Evolutionary conservation across 495 filamentous ascomycete genomes (phyloP), one percentile per base, ranked within the genome.

Genomic region (Chaetomium fimeti): DNA sequence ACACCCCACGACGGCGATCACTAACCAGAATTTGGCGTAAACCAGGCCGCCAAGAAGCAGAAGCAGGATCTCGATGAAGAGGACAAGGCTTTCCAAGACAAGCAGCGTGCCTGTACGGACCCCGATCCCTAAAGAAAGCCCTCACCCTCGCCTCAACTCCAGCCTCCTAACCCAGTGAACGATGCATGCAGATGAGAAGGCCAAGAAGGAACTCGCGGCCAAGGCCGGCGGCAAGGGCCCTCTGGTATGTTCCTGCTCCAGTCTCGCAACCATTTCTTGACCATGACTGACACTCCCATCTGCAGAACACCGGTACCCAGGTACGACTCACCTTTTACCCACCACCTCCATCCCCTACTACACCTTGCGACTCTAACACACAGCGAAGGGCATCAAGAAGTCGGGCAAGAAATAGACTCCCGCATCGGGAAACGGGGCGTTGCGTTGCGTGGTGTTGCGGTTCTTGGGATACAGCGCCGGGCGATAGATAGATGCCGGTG

Each of bases 351-450:
- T 20, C 5, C 38, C 54, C 18, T 24, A 3, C 25, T 20, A 36
- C 6, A 0, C 6, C 12, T 25, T 8, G 22, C 28, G 24, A 28
- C 11, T 9, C 58, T n/a, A 42, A 27, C 49, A 28, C 9, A 15
- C 20, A 51, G 60, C 15, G 1, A 40, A 72, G 79, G 90, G 90
- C 56, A 94, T 94, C 80, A 94, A 93, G 87, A 93, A 91, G 82
- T 91, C 88, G 36, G 90, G 90, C 73, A 93, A 94, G 88, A 92
- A 92, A 83, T 91, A 83, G 79, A 69, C 6, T 11, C 29, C 24
- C 0, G 3, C 12, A 25, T 9, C 32, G 36, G 36, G n/a, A 28
- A 42, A 45, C 25, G 15, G 43, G 56, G 48, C 51, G 63, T 54
- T 64, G 49, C 42, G 60, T 57, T 52, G 61, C 18, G 32, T 20